Evolutionary conservation across 257 asterid species (phyloP).

Genomic region (Ophiorrhiza pumila): DNA sequence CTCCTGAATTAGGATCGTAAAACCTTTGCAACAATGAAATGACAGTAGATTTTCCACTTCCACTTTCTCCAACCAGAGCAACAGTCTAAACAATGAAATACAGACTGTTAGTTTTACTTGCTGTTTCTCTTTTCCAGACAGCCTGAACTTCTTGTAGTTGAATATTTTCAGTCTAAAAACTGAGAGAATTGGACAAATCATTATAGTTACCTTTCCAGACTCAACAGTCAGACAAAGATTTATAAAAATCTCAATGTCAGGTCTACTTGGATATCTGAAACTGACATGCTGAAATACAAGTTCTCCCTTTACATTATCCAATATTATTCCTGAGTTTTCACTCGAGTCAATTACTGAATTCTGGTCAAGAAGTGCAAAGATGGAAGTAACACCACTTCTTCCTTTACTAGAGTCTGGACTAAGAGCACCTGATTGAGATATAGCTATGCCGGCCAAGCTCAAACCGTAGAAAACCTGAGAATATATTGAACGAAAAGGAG

Average conservation of each 20-base stretch:
- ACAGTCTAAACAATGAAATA: conserved; percentile 15
- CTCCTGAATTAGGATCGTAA: conserved; percentile 21
- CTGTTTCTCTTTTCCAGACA: neutral
- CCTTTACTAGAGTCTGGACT: conserved; percentile 65
- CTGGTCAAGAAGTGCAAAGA: conserved; percentile 52
- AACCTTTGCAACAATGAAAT: conserved; percentile 29
- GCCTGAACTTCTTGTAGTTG: neutral
- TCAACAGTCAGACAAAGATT: conserved; percentile 51
- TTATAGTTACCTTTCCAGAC: conserved; percentile 42
- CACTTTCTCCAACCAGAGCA: conserved; percentile 46
- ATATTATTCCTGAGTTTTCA: conserved; percentile 29
- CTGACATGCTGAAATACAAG: conserved; percentile 43
- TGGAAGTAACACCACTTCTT: conserved; percentile 54
- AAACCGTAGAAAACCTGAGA: conserved; percentile 57
- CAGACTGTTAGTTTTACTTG: neutral
- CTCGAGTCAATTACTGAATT: conserved; percentile 45
- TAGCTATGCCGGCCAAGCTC: conserved; percentile 47
- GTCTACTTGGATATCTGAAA: conserved; percentile 65
- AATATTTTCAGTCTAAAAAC: neutral
- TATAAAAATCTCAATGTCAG: conserved; percentile 48
- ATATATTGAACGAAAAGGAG: neutral
- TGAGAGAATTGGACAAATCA: neutral
- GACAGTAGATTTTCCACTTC: conserved; percentile 41
- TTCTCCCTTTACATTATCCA: conserved; percentile 54
- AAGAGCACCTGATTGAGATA: conserved; percentile 57